These are phyloP conservation scores for Lepidium africanum DNA, from an alignment of 345 rosid species.

Conservation along the genomic window DNA sequence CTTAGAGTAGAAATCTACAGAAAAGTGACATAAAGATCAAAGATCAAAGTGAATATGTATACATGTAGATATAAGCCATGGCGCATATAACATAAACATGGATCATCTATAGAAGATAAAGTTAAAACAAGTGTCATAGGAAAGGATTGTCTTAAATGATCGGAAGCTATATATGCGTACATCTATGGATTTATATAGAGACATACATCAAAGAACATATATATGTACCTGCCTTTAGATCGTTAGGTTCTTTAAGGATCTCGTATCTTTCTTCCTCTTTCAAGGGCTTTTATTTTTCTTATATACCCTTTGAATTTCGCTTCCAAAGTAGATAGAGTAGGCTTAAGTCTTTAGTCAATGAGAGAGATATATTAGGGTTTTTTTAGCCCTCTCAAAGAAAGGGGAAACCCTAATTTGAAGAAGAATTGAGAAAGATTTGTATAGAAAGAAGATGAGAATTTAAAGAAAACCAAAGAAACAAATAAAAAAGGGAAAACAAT, in stretches of 20 bases:
- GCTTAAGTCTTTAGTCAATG: slow-evolving; percentile 28
- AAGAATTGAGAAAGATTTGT: slow-evolving; percentile 22
- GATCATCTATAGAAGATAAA: not conserved
- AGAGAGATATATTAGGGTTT: slow-evolving; percentile 19
- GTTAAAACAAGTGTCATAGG: not conserved
- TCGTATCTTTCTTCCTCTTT: slow-evolving; percentile 29
- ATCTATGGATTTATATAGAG: not conserved
- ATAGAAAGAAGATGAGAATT: slow-evolving; percentile 23
- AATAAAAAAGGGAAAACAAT: slow-evolving; percentile 9
- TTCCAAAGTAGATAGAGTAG: slow-evolving; percentile 30
- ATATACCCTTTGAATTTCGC: slow-evolving; percentile 15
- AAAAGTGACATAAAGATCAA: slow-evolving; percentile 18
- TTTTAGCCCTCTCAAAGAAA: slow-evolving; percentile 9
- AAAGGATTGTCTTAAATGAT: not conserved
- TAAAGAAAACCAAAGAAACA: slow-evolving; percentile 23
- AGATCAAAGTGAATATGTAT: not conserved
- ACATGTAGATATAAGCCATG: not conserved
- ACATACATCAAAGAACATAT: not conserved
- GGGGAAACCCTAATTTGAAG: slow-evolving; percentile 27
- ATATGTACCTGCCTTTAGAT: slow-evolving; percentile 24
- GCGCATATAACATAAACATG: not conserved
- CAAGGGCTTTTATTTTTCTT: slow-evolving; percentile 17
- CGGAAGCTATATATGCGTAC: not conserved
- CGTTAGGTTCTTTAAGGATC: slow-evolving; percentile 21
- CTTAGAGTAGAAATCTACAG: not conserved